A percentile compares a stretch with the other conserved stretches of the same genome.
Conservation (phyloP, 495 filamentous ascomycete genomes). For the Penicillium soppii region DNA sequence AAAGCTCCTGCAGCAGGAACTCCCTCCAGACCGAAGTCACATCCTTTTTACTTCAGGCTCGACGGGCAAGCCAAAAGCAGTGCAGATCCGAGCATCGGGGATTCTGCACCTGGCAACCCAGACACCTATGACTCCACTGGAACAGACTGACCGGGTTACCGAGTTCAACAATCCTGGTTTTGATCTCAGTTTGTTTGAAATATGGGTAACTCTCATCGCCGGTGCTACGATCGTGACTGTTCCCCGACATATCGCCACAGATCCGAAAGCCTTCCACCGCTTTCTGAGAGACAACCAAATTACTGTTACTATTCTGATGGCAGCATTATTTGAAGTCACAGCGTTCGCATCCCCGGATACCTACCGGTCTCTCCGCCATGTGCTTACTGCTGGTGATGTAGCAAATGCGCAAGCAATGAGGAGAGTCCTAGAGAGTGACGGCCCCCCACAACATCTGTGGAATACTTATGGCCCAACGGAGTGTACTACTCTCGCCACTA, state of each 20-base stretch:
- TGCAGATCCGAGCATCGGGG: not conserved
- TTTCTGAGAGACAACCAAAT: not conserved
- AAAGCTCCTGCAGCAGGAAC: too few species aligned
- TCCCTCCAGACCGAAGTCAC: too few species aligned
- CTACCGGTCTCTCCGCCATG: not conserved
- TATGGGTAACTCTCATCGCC: conserved; percentile 2
- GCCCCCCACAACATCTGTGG: conserved; percentile 13
- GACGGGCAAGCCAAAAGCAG: conserved; percentile 19
- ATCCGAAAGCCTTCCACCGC: conserved; percentile 1
- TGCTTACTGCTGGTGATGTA: not conserved
- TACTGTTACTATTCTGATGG: not conserved
- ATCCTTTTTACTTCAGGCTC: conserved; percentile 15
- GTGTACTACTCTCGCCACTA: conserved; percentile 16
- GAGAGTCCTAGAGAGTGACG: not conserved
- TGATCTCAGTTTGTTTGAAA: conserved; percentile 8
- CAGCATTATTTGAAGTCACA: not conserved
- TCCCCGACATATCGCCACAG: not conserved
- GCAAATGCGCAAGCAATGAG: not conserved
- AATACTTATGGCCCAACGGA: conserved; percentile 31
- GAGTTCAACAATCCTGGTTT: conserved; percentile 6
- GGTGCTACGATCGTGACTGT: not conserved
- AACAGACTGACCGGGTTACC: not conserved
- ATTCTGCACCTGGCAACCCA: not conserved
- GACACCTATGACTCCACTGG: not conserved
- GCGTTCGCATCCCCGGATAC: not conserved